Percentiles rank a stretch among this genome's conserved stretches.
These are phyloP conservation scores for Wickerhamomyces subpelliculosus DNA, from an alignment of 805 yeast species.

Conservation along the genomic window DNA sequence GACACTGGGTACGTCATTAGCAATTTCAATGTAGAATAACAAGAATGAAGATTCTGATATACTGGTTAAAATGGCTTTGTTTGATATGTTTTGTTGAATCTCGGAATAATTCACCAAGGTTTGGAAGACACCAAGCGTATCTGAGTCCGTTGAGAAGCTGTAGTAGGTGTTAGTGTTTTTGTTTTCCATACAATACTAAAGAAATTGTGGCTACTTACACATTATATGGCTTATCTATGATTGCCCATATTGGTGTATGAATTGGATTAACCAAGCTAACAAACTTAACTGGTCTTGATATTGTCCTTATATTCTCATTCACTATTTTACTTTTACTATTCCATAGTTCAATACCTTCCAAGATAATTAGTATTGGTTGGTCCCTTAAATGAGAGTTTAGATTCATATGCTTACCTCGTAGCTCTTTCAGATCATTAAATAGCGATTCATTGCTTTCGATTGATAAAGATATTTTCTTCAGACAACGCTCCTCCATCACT, in stretches of 20 bases:
- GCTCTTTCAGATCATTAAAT: background rate
- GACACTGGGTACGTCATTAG: slow-evolving; percentile 4
- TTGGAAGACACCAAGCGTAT: slow-evolving; percentile 9
- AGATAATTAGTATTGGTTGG: background rate
- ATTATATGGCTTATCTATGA: slow-evolving; percentile 20
- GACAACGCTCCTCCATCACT: background rate
- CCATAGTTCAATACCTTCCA: slow-evolving; percentile 20
- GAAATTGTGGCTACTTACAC: slow-evolving; percentile 12
- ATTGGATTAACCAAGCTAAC: slow-evolving; percentile 14
- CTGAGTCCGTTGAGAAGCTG: slow-evolving; percentile 14
- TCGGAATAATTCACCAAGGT: slow-evolving; percentile 12
- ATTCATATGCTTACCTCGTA: slow-evolving; percentile 3
- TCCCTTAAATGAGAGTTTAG: background rate
- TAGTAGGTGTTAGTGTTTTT: background rate
- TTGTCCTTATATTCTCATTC: slow-evolving; percentile 10
- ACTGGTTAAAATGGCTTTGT: slow-evolving; percentile 10
- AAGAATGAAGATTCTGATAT: slow-evolving; percentile 7
- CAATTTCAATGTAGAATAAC: slow-evolving; percentile 15
- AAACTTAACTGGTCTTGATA: slow-evolving; percentile 5
- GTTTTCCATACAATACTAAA: too few species aligned
- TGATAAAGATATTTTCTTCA: background rate
- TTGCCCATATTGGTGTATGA: slow-evolving; percentile 20
- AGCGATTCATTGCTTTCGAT: background rate
- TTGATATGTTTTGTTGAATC: slow-evolving; percentile 4
- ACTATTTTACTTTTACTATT: slow-evolving; percentile 19